Evolutionary conservation across 441 rosid species (phyloP).

Genomic region (Eruca vesicaria): DNA sequence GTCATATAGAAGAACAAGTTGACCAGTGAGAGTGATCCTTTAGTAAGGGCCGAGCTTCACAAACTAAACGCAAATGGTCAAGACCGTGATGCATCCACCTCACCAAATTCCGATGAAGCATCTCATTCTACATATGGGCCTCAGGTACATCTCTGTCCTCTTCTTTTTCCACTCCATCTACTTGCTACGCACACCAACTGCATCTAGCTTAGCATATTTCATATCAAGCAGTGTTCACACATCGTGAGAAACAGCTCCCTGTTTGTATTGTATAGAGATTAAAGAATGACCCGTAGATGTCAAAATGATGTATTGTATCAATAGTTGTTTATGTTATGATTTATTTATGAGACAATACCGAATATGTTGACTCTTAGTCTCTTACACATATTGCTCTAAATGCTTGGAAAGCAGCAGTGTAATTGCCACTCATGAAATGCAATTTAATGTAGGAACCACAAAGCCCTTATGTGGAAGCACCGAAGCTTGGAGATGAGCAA

Average conservation of each 20-base stretch:
- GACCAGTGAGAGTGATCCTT: slow-evolving; percentile 61
- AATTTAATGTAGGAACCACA: slow-evolving; percentile 34
- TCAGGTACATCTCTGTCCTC: slow-evolving; percentile 50
- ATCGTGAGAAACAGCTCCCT: not conserved
- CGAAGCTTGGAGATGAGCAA: slow-evolving; percentile 49
- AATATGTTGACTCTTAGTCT: not conserved
- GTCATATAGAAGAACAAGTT: slow-evolving; percentile 56
- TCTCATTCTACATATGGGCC: slow-evolving; percentile 40
- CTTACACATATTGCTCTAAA: too few relatives aligned
- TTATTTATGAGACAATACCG: not conserved
- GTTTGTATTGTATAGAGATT: not conserved
- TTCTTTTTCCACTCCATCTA: not conserved
- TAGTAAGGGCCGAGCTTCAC: slow-evolving; percentile 39
- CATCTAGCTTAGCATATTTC: slow-evolving; percentile 1
- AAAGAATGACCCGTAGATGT: not conserved
- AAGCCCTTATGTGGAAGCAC: slow-evolving; percentile 91
- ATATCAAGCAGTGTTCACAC: not conserved
- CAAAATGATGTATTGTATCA: not conserved
- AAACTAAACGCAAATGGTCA: slow-evolving; percentile 61
- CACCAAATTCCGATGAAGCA: slow-evolving; percentile 47
- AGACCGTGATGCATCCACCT: slow-evolving; percentile 45
- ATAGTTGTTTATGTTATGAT: not conserved
- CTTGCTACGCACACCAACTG: not conserved
- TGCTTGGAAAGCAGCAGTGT: not conserved
- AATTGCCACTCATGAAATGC: not conserved